Evolutionary conservation across 805 yeast species (phyloP).

Genomic region (Metschnikowia matae): DNA sequence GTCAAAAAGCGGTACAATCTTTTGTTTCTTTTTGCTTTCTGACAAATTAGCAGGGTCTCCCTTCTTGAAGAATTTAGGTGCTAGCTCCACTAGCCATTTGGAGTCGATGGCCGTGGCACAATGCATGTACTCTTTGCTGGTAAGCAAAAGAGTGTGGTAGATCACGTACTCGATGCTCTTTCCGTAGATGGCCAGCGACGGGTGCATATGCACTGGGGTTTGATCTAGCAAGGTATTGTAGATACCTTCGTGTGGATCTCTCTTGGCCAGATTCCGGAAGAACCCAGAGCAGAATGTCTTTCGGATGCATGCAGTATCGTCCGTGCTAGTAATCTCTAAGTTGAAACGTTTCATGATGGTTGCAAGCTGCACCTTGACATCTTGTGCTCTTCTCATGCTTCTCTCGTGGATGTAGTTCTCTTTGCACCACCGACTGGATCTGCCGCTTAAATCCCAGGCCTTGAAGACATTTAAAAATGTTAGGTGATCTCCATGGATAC

Average conservation of each 20-base stretch:
- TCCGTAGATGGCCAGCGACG: slow-evolving; percentile 69
- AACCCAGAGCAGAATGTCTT: slow-evolving; percentile 64
- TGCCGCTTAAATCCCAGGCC: slow-evolving; percentile 60
- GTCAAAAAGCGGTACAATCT: slow-evolving; percentile 70
- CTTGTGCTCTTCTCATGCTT: slow-evolving; percentile 71
- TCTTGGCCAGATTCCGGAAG: slow-evolving; percentile 61
- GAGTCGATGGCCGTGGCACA: slow-evolving; percentile 81
- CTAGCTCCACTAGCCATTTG: slow-evolving; percentile 65
- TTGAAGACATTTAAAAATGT: slow-evolving; percentile 76
- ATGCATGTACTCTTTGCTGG: slow-evolving; percentile 89
- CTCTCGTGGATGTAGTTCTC: slow-evolving; percentile 79
- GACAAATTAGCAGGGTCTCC: slow-evolving; percentile 49
- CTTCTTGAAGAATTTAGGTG: slow-evolving; percentile 70
- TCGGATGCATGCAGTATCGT: slow-evolving; percentile 53
- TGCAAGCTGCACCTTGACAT: slow-evolving; percentile 69
- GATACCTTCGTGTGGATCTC: slow-evolving; percentile 55
- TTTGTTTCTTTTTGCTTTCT: slow-evolving; percentile 53
- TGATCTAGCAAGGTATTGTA: slow-evolving; percentile 59
- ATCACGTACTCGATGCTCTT: slow-evolving; percentile 71
- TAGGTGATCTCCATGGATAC: slow-evolving; percentile 78
- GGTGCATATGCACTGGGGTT: slow-evolving; percentile 78
- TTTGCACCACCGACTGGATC: slow-evolving; percentile 68
- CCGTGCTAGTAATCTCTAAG: slow-evolving; percentile 46
- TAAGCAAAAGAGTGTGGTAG: slow-evolving; percentile 76
- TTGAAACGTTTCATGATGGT: slow-evolving; percentile 50